phyloP scores from a whole-genome alignment of 345 rosid genomes.

The Balakata baccata region DNA sequence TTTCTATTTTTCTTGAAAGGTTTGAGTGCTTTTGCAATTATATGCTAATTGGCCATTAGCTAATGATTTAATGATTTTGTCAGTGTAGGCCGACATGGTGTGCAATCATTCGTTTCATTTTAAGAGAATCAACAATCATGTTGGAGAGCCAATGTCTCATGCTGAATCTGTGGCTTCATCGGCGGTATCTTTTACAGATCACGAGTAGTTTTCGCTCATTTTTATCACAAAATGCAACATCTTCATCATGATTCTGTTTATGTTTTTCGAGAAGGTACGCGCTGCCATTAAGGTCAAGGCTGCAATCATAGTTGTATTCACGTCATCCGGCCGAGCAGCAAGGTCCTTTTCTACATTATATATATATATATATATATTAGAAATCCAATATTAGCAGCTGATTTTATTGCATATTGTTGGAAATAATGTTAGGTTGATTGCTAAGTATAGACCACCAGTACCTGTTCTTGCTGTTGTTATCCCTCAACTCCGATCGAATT shows the following conservation, averaged over 20 bases:
- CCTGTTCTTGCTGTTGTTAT: constrained; percentile 10
- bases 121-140: constrained; percentile 33
- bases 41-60: too few species aligned
- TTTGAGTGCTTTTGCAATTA: too few species aligned
- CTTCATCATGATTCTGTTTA: not conserved
- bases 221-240: not conserved
- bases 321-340: constrained; percentile 46
- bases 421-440: constrained; percentile 5
- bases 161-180: constrained; percentile 46
- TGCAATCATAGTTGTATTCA: constrained; percentile 41
- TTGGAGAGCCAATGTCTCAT: constrained; percentile 43
- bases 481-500: constrained; percentile 6
- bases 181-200: constrained; percentile 26
- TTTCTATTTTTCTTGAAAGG: too few species aligned
- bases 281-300: constrained; percentile 49
- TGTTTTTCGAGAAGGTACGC: constrained; percentile 31
- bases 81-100: constrained; percentile 41
- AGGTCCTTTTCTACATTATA: constrained; percentile 21
- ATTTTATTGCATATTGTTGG: too few species aligned
- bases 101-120: constrained; percentile 37
- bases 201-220: not conserved
- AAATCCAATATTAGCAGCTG: too few species aligned
- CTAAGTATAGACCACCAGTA: constrained; percentile 11
- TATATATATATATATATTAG: too few species aligned
- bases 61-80: too few species aligned